phyloP scores from a whole-genome alignment of 768 basidiomycete genomes.

The Rhizopogon vesiculosus region DNA sequence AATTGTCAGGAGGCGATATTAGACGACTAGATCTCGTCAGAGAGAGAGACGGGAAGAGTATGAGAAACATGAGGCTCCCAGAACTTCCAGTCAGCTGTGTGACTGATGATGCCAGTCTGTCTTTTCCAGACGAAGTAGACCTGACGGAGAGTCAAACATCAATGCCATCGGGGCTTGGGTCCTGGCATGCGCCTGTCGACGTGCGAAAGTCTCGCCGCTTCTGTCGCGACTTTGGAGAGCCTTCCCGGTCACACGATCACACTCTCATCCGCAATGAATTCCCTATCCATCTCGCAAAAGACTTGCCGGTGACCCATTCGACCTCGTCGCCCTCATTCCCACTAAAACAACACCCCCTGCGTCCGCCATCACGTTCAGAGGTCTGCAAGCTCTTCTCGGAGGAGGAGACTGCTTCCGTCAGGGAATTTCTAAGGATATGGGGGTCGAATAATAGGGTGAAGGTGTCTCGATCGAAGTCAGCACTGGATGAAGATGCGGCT shows the following conservation, averaged over 20 bases:
- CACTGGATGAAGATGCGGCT: neutral
- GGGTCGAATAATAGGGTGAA: constrained; percentile 5
- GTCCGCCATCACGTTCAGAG: constrained; percentile 1
- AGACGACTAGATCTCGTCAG: neutral
- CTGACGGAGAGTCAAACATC: neutral
- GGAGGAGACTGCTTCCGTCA: constrained; percentile 11
- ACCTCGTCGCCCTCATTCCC: neutral
- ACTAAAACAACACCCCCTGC: neutral
- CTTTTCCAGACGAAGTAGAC: neutral
- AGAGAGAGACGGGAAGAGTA: neutral
- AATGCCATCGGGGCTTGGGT: neutral
- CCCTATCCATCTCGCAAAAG: neutral
- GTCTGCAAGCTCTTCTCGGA: constrained; percentile 1
- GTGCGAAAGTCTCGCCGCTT: constrained; percentile 7
- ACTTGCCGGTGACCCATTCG: neutral
- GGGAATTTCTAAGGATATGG: constrained; percentile 13
- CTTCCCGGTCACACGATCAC: too few species aligned
- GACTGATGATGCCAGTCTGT: neutral
- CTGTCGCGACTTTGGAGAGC: constrained; percentile 4
- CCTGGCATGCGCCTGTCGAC: neutral
- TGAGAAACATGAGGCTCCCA: neutral
- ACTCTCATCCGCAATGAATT: neutral
- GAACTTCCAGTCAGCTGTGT: neutral
- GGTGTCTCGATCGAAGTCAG: constrained; percentile 7
- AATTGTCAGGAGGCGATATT: neutral